Evolutionary conservation across 331 rosid genomes (phyloP), one percentile per base, ranked within the genome.

Genomic region (Pyracantha coccinea): DNA sequence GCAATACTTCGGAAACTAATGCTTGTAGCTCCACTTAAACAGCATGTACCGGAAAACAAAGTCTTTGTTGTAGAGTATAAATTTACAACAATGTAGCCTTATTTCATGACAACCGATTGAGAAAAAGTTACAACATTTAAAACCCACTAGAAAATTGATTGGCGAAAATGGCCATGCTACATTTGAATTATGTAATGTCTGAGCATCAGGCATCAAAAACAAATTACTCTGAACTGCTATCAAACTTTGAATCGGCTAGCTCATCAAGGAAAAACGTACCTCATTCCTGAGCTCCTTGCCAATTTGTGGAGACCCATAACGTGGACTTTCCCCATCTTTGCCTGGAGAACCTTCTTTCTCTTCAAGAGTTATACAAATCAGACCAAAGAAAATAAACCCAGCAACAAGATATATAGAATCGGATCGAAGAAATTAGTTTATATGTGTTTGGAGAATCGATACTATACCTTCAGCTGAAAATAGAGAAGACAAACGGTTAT

Each of bases 251-350:
- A 63, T 63, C 23, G 9, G 32, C 47, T 54, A 53, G 64, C 75
- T 53, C 35, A 2, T 28, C 15, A 50, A 16, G 6, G 59, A 16
- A n/a, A 47, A 6, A 68, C 50, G 50, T 41, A 92, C 99, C 99
- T 94, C 90, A 14, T 92, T 88, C 80, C 69, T 83, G 21, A 94
- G 92, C 59, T 79, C 92, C 81, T 83, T 84, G 21, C 79, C 86
- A 38, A 75, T 80, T 59, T 59, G 66, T 41, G 89, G 91, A 67
- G 85, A 80, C 44, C 81, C 86, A 78, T 75, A 61, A 75, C 71
- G 33, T 55, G 50, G 70, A 68, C 59, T 58, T 44, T 41, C 76
- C 61, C 52, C 62, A 41, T 82, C 76, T 6, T 50, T 76, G 31
- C 17, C 27, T 12, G 81, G 72, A 80, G 87, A 86, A 71, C 83